Conservation (phyloP, 2,329 filamentous ascomycete species). For the Cladophialophora immunda region DNA sequence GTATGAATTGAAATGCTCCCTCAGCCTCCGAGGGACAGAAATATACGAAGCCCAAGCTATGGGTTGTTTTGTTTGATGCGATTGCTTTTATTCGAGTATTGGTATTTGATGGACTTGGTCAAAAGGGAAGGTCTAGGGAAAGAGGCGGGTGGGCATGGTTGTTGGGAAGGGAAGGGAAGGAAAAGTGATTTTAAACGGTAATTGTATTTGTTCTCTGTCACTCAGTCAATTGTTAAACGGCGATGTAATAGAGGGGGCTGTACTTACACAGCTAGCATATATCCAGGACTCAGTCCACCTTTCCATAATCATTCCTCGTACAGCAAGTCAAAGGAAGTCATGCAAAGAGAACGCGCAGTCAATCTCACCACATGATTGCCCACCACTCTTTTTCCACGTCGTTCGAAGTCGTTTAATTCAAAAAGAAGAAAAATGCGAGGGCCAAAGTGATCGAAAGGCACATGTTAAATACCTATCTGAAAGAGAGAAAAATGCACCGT, state of each 20-base stretch:
- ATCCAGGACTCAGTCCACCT: neutral
- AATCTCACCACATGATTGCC: neutral
- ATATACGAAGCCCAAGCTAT: neutral
- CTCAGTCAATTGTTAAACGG: neutral
- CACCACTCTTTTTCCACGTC: neutral
- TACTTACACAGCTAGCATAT: neutral
- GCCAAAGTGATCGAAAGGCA: neutral
- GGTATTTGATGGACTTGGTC: neutral
- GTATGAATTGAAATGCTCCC: neutral
- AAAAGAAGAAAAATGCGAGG: neutral
- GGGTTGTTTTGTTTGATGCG: neutral
- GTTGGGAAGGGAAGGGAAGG: neutral
- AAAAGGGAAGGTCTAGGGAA: neutral
- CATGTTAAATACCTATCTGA: neutral
- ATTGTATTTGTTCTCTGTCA: neutral
- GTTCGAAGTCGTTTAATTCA: neutral
- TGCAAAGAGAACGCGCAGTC: neutral
- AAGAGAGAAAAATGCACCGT: neutral
- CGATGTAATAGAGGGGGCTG: neutral
- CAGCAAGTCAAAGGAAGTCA: neutral
- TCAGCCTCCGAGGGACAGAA: neutral
- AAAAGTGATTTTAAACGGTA: neutral
- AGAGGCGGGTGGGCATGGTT: neutral
- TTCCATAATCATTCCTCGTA: neutral
- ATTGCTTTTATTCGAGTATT: neutral